Conservation (phyloP, 2,329 filamentous ascomycete species). For the Pseudogymnoascus sp. region DNA sequence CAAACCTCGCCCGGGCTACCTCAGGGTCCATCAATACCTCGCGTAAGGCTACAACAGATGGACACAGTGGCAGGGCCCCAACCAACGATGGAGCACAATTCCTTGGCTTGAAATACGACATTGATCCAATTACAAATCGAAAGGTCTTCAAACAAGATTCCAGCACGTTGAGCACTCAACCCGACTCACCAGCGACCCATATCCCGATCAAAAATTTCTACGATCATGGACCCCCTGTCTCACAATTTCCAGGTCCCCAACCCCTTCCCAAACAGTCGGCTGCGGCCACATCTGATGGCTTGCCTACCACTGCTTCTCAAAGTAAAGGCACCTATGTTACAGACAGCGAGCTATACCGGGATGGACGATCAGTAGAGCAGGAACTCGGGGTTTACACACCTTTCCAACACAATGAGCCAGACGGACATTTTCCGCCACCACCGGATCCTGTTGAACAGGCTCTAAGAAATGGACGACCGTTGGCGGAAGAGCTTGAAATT, state of each 20-base stretch:
- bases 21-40: slow-evolving; percentile 2
- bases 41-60: background rate
- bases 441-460: slow-evolving; percentile 29
- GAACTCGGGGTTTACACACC: slow-evolving; percentile 31
- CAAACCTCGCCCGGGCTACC: background rate
- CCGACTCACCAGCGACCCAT: background rate
- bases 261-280: background rate
- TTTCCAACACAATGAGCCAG: slow-evolving; percentile 29
- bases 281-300: background rate
- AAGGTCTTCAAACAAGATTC: slow-evolving; percentile 33
- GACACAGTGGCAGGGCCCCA: slow-evolving; percentile 13
- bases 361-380: background rate
- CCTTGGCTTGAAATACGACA: slow-evolving; percentile 32
- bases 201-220: slow-evolving; percentile 16
- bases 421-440: slow-evolving; percentile 30
- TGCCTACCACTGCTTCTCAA: background rate
- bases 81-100: slow-evolving; percentile 24
- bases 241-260: slow-evolving; percentile 1
- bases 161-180: slow-evolving; percentile 12
- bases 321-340: background rate
- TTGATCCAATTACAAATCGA: slow-evolving; percentile 55
- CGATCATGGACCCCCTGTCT: background rate
- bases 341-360: slow-evolving; percentile 4
- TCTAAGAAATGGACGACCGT: slow-evolving; percentile 21
- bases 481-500: slow-evolving; percentile 2